Conservation (phyloP, 805 yeast species). For the Jamesozyma piceae region DNA sequence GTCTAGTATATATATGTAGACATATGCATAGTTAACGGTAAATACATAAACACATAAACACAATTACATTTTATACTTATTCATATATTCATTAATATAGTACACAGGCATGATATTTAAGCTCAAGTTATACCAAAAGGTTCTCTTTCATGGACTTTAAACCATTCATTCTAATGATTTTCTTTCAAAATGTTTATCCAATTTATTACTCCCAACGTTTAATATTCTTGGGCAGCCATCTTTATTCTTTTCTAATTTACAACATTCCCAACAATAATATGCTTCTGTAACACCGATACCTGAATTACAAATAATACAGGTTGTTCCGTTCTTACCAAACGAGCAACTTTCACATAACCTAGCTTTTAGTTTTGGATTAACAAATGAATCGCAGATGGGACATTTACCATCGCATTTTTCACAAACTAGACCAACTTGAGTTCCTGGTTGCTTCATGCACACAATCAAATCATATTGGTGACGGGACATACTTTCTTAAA, state of each 20-base stretch:
- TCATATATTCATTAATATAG: neutral
- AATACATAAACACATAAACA: too few species aligned
- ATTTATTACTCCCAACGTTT: constrained; percentile 68
- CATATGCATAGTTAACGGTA: too few species aligned
- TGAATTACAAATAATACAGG: constrained; percentile 70
- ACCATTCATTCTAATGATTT: constrained; percentile 16
- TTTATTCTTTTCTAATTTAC: constrained; percentile 62
- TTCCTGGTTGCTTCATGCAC: constrained; percentile 82
- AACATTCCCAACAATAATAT: constrained; percentile 80
- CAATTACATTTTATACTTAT: too few species aligned
- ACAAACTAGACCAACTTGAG: constrained; percentile 60
- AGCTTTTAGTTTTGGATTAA: constrained; percentile 57
- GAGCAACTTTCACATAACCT: constrained; percentile 81
- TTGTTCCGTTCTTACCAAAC: constrained; percentile 51
- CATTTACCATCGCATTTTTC: constrained; percentile 86
- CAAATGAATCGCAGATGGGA: constrained; percentile 82
- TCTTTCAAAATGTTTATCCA: constrained; percentile 56
- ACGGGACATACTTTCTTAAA: constrained; percentile 52
- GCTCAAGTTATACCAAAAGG: too few species aligned
- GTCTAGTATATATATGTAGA: too few species aligned
- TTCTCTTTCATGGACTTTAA: too few species aligned
- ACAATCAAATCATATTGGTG: constrained; percentile 79
- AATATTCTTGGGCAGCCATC: constrained; percentile 88
- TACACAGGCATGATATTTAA: neutral
- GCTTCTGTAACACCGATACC: constrained; percentile 51